Evolutionary conservation across 1,284 basidiomycete genomes (phyloP), one percentile per base, ranked within the genome.

Genomic region (Athelia sp.): DNA sequence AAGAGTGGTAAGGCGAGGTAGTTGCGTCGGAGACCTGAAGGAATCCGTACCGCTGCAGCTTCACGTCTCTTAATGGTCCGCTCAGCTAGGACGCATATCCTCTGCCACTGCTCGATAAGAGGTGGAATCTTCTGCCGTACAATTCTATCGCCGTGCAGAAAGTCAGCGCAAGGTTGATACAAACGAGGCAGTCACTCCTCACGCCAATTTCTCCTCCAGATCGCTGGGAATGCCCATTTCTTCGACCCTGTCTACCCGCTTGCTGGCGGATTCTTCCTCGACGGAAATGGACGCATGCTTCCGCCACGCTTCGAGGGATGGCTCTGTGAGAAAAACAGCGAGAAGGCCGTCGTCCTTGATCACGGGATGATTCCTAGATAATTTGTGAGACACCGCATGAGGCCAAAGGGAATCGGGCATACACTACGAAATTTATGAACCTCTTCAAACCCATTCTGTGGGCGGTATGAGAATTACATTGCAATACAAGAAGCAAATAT

Each of bases 141-240:
- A 34, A 79, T 70, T 35, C 88, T 92, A 54, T 18, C 45, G 51
- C 31, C 50, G n/a, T 47, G 34, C 47, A 18, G 50, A 21, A 43
- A 34, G 22, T 43, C 6, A 13, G 36, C 9, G 6, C 36, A n/a
- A 8, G 6, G n/a, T 21, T n/a, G 19, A n/a, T n/a, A 40, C n/a
- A 40, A 17, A 21, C 15, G n/a, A 40, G 40, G 46, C 50, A 34
- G 4, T 13, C 23, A 67, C 84, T n/a, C n/a, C n/a, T 45, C 70
- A 92, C 84, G 75, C 73, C 44, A 97, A 79, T 64, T 93, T 94
- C 44, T 93, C 87, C 54, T 95, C 92, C 6, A 97, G 74, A 66
- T 97, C 93, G 52, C 87, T 84, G 2, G 94, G 94, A 52, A 97
- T 93, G 4, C 82, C 76, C 88, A 94, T 93, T 67, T 96, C 92